Conservation (phyloP, 257 asterid genomes). For the Solanum lycopersicoides region DNA sequence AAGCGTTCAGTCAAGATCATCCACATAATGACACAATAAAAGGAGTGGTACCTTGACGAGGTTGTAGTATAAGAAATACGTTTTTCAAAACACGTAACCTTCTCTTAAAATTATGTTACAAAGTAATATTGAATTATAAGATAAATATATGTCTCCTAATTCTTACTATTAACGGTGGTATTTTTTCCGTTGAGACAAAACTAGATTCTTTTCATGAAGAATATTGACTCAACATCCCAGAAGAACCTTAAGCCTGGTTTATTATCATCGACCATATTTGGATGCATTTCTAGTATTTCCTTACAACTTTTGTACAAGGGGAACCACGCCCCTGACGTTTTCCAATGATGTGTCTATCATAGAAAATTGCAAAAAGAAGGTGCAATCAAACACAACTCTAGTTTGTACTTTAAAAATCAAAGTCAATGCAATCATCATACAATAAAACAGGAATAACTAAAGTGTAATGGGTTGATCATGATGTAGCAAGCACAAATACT, state of each 20-base stretch:
- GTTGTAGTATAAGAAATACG: neutral
- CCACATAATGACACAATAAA: conserved; percentile 41
- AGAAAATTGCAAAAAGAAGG: conserved; percentile 52
- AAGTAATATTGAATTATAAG: conserved; percentile 7
- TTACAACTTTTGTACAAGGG: conserved; percentile 59
- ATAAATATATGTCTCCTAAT: conserved; percentile 58
- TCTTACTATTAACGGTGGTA: conserved; percentile 49
- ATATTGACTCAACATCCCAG: conserved; percentile 62
- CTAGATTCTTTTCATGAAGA: conserved; percentile 55
- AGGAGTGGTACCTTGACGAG: conserved; percentile 19
- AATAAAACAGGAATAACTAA: conserved; percentile 57
- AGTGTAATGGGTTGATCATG: conserved; percentile 76
- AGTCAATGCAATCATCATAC: conserved; percentile 7
- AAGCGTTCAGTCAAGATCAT: conserved; percentile 63
- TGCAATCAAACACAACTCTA: conserved; percentile 50
- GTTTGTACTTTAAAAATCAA: conserved; percentile 83
- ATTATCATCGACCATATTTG: conserved; percentile 31
- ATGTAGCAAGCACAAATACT: conserved; percentile 44
- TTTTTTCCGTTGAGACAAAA: conserved; percentile 47
- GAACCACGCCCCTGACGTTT: conserved; percentile 28
- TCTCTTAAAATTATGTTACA: conserved; percentile 25
- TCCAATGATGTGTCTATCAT: conserved; percentile 44
- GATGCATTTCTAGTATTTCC: conserved; percentile 24
- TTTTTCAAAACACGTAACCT: neutral
- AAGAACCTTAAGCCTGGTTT: conserved; percentile 36